A percentile compares a stretch with the other conserved stretches of the same genome.
These are phyloP conservation scores for Climacium dendroides DNA, from an alignment of 225 moss, liverwort and hornwort genomes.

Conservation along the genomic window DNA sequence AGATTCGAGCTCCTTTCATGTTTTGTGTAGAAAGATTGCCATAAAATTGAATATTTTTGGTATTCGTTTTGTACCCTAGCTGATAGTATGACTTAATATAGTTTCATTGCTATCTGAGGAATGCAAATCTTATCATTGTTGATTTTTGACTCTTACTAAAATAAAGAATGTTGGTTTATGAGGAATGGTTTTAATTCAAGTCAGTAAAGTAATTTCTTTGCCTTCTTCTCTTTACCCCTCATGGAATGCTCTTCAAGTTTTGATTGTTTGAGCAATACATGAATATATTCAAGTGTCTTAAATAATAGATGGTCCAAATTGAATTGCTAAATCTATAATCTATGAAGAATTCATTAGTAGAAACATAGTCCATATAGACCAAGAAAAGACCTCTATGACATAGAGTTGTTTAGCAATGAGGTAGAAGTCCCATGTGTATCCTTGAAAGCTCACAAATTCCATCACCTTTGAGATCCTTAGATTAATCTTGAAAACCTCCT, in stretches of 20 bases:
- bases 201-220: not conserved
- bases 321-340: not conserved
- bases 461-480: not conserved
- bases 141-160: too few relatives aligned
- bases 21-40: not conserved
- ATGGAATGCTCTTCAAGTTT: rapidly evolving
- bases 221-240: not conserved
- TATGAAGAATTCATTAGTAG: rapidly evolving
- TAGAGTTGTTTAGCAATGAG: too few relatives aligned
- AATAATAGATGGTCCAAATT: not conserved
- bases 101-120: rapidly evolving
- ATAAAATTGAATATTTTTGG: too few relatives aligned
- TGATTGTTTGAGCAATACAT: not conserved
- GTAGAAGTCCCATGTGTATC: too few relatives aligned
- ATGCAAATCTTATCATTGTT: too few relatives aligned
- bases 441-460: not conserved
- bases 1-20: not conserved
- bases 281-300: not conserved
- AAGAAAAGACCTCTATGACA: not conserved
- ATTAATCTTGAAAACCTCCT: too few relatives aligned
- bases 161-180: not conserved
- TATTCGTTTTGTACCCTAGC: rapidly evolving
- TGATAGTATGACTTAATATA: not conserved
- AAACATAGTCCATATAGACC: not conserved
- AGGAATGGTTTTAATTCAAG: not conserved